Evolutionary conservation across 768 basidiomycete species (phyloP).

Genomic region (Daedalea quercina): DNA sequence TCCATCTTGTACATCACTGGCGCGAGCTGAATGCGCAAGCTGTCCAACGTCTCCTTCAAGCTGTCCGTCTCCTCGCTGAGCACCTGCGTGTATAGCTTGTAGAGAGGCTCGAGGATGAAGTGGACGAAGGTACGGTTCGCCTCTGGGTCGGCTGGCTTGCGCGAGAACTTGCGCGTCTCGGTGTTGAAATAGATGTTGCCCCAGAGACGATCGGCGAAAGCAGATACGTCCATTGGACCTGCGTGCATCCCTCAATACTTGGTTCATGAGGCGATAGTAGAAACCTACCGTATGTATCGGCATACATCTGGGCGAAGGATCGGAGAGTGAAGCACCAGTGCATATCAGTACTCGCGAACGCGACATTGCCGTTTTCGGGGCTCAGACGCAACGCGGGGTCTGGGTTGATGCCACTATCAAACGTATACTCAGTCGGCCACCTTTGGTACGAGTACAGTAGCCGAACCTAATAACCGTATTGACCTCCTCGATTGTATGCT

Average conservation of each 20-base stretch:
- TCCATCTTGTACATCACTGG: slow-evolving; percentile 99
- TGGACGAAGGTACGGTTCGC: slow-evolving; percentile 84
- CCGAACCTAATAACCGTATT: slow-evolving; percentile 90
- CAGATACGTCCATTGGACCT: slow-evolving; percentile 76
- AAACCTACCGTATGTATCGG: slow-evolving; percentile 76
- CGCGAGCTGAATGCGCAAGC: slow-evolving; percentile 80
- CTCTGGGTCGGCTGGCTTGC: slow-evolving; percentile 77
- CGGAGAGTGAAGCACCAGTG: slow-evolving; percentile 94
- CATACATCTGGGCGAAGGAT: slow-evolving; percentile 96
- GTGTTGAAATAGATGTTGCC: slow-evolving; percentile 94
- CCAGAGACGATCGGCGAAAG: slow-evolving; percentile 91
- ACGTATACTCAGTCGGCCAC: background rate
- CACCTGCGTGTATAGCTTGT: slow-evolving; percentile 95
- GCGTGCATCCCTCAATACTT: background rate
- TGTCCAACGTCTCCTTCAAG: slow-evolving; percentile 70
- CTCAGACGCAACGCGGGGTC: slow-evolving; percentile 84
- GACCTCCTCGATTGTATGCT: slow-evolving; percentile 97
- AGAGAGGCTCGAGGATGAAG: slow-evolving; percentile 93
- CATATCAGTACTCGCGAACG: slow-evolving; percentile 96
- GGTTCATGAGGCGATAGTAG: background rate
- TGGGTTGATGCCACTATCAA: slow-evolving; percentile 68
- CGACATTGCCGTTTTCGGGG: slow-evolving; percentile 94
- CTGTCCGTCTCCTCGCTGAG: slow-evolving; percentile 91
- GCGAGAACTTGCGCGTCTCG: slow-evolving; percentile 82
- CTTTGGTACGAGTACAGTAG: no score